Base-by-base conservation (phyloP, 805 yeast species). In the Nakazawaea ernobii region DNA sequence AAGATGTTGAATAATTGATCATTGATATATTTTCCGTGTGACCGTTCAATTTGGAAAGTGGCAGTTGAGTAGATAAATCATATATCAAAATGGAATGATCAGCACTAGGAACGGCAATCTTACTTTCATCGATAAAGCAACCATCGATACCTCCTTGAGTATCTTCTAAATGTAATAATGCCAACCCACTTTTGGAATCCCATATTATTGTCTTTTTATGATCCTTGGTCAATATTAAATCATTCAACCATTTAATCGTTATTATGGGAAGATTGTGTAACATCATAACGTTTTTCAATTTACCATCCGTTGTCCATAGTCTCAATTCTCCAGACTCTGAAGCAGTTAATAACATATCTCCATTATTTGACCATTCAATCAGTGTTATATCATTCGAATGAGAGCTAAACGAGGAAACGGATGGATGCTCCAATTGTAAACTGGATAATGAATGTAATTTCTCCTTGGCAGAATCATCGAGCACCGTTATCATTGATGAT, bases 231-330 rank as follows among this genome's bases (percentile, higher is more conserved):
- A 86, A 58, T 6, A 87, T 59, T 56, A 72, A 73, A 8, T 72
- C 67, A 8, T 66, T 61, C 49, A 78, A 82, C 95, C 95, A 89
- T 46, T 68, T 61, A 4, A 85, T 64, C 1, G 71, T 59, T 8
- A 80, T 56, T 0, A 89, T 71, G 0, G 91, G 78, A 2, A 77
- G 61, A 39, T 70, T 68, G 54, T 81, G 86, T 33, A 74, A 59
- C 26, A 73, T 69, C 55, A 81, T 62, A 1, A 77, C 74, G 43
- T 80, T 82, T 49, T 77, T 69, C 35, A 88, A 67, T 29, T 75
- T 73, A 0, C 96, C 95, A 41, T 79, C 83, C 0, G 77, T 70
- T 9, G 82, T 75, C 95, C 96, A 90, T n/a, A 86, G 68, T 48
- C 92, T 67, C 8, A 90, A 56, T 55, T 85, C 92, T 11, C 96